Evolutionary conservation across 371 early-diverging fungal genomes (phyloP).

Genomic region (Parasitella parasitica): DNA sequence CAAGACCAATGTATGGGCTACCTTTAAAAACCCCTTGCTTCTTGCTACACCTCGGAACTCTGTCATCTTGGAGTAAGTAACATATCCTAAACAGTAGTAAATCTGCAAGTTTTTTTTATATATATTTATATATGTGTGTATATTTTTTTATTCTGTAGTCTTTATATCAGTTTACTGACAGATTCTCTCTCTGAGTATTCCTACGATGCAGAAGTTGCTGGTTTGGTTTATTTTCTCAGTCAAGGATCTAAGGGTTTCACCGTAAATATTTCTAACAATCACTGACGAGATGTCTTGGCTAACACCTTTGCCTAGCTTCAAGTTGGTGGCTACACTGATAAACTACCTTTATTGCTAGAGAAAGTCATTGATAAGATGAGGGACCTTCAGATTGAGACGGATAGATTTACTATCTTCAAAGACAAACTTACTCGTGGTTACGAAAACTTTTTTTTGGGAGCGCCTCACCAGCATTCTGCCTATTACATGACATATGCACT

Average conservation of each 20-base stretch:
- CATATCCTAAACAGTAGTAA: neutral
- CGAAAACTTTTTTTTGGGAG: constrained; percentile 67
- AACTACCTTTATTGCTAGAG: constrained; percentile 66
- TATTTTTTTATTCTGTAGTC: too few relatives aligned
- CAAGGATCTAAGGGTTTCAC: constrained; percentile 60
- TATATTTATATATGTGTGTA: neutral
- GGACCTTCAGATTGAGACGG: constrained; percentile 53
- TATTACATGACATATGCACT: constrained; percentile 69
- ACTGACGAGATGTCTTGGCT: too few relatives aligned
- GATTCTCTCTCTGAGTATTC: constrained; percentile 80
- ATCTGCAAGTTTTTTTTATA: constrained; percentile 11
- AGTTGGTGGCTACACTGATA: constrained; percentile 85
- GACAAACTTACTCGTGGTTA: constrained; percentile 64
- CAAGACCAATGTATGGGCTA: constrained; percentile 60
- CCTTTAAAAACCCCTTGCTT: constrained; percentile 54
- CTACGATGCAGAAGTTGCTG: constrained; percentile 88
- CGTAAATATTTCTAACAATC: constrained; percentile 15
- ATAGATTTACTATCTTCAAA: constrained; percentile 76
- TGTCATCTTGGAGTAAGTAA: constrained; percentile 42
- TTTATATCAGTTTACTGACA: constrained; percentile 72
- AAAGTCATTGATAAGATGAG: constrained; percentile 73
- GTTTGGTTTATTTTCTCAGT: constrained; percentile 71
- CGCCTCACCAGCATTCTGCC: constrained; percentile 76
- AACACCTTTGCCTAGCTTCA: constrained; percentile 30
- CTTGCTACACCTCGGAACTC: constrained; percentile 55